phyloP scores from a whole-genome alignment of 805 yeast genomes.

The Ogataea angusta region DNA sequence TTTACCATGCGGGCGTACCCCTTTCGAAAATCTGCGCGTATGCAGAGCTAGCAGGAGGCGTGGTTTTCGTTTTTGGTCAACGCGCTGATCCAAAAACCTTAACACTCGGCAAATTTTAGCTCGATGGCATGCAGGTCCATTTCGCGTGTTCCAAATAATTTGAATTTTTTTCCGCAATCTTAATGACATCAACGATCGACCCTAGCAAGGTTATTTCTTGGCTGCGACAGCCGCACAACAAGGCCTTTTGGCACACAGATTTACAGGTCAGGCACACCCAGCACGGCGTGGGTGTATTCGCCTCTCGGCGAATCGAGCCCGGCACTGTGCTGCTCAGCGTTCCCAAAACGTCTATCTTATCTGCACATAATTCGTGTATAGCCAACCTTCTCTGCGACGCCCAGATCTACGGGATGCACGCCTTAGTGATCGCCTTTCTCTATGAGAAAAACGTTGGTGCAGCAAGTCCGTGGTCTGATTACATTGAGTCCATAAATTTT shows the following conservation, averaged over 20 bases:
- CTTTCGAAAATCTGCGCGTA: not conserved
- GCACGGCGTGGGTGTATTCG: slow-evolving; percentile 78
- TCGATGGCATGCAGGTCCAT: not conserved
- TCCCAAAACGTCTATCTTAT: slow-evolving; percentile 57
- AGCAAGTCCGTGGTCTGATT: slow-evolving; percentile 79
- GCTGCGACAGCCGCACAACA: slow-evolving; percentile 44
- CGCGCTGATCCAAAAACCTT: not conserved
- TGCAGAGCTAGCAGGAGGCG: not conserved
- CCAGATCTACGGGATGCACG: slow-evolving; percentile 59
- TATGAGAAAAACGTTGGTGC: slow-evolving; percentile 61
- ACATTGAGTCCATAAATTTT: slow-evolving; percentile 51
- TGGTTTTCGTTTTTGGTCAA: not conserved
- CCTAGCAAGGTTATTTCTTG: slow-evolving; percentile 41
- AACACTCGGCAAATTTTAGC: not conserved
- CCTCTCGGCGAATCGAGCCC: slow-evolving; percentile 37
- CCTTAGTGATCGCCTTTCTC: slow-evolving; percentile 63
- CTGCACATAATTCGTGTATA: slow-evolving; percentile 57
- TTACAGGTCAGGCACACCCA: slow-evolving; percentile 44
- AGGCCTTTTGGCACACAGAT: slow-evolving; percentile 52
- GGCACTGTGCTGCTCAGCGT: slow-evolving; percentile 46
- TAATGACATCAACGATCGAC: slow-evolving; percentile 32
- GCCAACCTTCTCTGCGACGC: slow-evolving; percentile 65
- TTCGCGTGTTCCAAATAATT: not conserved
- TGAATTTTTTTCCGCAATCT: not conserved
- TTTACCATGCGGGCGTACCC: slow-evolving; percentile 1